Evolutionary conservation across 1,139 yeast genomes (phyloP), one percentile per base, ranked within the genome.

Genomic region (Petasospora rhodanensis): DNA sequence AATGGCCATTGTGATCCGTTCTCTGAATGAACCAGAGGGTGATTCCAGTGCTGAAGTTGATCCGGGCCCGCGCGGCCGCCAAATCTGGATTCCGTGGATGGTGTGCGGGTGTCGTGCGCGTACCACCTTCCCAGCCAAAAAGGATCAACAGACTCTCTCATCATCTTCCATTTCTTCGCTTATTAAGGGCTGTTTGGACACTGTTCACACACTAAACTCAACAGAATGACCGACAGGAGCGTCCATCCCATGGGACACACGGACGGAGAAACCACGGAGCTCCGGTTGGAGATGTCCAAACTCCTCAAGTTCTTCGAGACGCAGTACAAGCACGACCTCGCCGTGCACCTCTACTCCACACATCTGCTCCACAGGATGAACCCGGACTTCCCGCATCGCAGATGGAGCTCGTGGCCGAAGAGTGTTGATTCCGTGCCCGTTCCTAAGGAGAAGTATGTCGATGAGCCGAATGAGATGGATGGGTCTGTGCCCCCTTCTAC

Each of bases 261-360:
- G n/a, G n/a, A n/a, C n/a, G n/a, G n/a, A n/a, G n/a, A n/a, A n/a
- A n/a, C n/a, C n/a, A n/a, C n/a, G n/a, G n/a, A n/a, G n/a, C n/a
- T n/a, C n/a, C n/a, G n/a, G n/a, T n/a, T n/a, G 3, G 28, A 26
- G 2, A 13, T 28, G 28, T 20, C 15, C 24, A 18, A 29, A 19
- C 18, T 34, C 14, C 20, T 42, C 8, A 18, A 21, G 9, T 31
- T 29, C 4, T 29, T 41, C 13, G 50, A 76, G 42, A 55, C 56
- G 2, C 68, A 66, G 4, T 68, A 63, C 37, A 52, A 70, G 10
- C 51, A 51, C 11, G 81, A 77, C 49, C 54, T 76, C 21, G 70
- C 73, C 0, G 40, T 71, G 1, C 84, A 77, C 52, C 52, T 77
- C 6, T 76, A 74, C 47, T 63, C 74, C 10, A 40, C 70, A 0